Percentiles rank a stretch among this genome's conserved stretches.
Evolutionary conservation across 108 stramenopile species (phyloP).

Genomic region (Bacterosira constricta): DNA sequence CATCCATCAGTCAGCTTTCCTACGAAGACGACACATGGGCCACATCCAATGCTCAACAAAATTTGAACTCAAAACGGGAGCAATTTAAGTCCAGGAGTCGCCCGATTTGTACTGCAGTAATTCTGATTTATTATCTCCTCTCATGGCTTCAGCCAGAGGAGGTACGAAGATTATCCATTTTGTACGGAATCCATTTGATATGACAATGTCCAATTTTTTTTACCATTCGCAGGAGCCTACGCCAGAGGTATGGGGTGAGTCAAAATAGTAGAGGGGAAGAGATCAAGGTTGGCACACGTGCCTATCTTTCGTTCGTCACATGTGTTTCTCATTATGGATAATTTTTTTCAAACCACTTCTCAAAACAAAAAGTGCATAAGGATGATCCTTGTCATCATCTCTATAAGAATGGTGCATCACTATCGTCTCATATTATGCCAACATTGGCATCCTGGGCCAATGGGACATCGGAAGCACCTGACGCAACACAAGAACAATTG

Average conservation of each 20-base stretch:
- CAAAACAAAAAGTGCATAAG: conserved; percentile 36
- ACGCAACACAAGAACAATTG: background rate
- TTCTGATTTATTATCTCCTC: background rate
- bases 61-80: conserved; percentile 8
- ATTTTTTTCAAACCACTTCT: no score
- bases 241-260: background rate
- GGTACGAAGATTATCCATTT: conserved; percentile 48
- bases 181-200: conserved; percentile 46
- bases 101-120: conserved; percentile 40
- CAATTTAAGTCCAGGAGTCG: conserved; percentile 30
- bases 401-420: conserved; percentile 18
- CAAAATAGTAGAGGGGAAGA: no score
- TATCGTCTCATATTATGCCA: conserved; percentile 29
- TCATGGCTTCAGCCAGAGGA: background rate
- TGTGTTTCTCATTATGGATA: background rate
- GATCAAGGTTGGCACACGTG: no score
- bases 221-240: conserved; percentile 52
- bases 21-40: conserved; percentile 1
- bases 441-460: conserved; percentile 1
- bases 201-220: conserved; percentile 45
- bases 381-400: conserved; percentile 31
- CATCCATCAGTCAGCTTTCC: background rate
- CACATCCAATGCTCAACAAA: conserved; percentile 6
- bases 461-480: background rate
- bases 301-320: no score